These are phyloP conservation scores for Eutrema heterophyllum DNA, from an alignment of 345 rosid genomes.

Conservation along the genomic window DNA sequence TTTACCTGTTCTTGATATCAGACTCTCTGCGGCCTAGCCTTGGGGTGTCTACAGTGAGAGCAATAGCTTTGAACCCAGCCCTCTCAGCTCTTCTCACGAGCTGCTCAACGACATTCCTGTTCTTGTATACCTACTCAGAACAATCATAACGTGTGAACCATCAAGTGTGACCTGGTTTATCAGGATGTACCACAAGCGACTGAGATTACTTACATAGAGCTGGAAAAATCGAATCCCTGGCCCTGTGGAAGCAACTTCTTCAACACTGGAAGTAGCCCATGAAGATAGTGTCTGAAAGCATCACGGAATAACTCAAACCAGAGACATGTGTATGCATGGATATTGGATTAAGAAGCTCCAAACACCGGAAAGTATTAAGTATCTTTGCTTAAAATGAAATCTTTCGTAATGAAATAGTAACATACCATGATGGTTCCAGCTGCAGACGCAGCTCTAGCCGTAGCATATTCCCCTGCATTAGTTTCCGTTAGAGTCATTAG, in stretches of 20 bases:
- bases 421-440: slow-evolving; percentile 73
- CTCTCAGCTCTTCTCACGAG: slow-evolving; percentile 88
- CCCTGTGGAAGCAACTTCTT: slow-evolving; percentile 93
- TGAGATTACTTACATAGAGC: slow-evolving; percentile 60
- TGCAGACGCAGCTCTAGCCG: slow-evolving; percentile 78
- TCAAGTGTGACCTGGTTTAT: slow-evolving; percentile 6
- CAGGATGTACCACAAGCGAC: not conserved
- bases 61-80: slow-evolving; percentile 95
- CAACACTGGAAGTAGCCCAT: slow-evolving; percentile 89
- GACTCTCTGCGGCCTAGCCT: slow-evolving; percentile 90
- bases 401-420: not conserved
- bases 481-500: not conserved
- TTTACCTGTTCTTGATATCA: slow-evolving; percentile 86
- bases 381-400: not conserved
- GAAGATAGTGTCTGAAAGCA: slow-evolving; percentile 72
- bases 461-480: slow-evolving; percentile 69
- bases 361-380: not conserved
- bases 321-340: not conserved
- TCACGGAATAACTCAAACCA: not conserved
- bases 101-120: slow-evolving; percentile 78
- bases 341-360: not conserved
- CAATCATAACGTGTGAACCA: slow-evolving; percentile 1
- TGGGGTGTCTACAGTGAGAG: slow-evolving; percentile 90
- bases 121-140: slow-evolving; percentile 53
- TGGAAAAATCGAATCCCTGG: slow-evolving; percentile 87